phyloP scores from a whole-genome alignment of 1,139 yeast genomes.

The Diutina mesorugosa region DNA sequence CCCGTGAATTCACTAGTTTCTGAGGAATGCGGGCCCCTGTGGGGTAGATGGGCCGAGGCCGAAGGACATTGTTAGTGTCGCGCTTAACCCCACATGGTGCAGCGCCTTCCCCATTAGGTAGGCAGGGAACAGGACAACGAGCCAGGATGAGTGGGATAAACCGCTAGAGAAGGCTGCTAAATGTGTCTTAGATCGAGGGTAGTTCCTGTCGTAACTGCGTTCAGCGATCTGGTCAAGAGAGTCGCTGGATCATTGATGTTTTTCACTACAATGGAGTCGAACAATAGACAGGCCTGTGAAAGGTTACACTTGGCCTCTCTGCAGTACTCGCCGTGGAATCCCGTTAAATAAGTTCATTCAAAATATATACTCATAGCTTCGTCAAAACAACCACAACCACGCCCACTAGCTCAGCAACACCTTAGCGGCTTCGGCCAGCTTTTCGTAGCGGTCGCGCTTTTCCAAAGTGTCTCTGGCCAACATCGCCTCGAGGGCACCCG shows the following conservation, averaged over 20 bases:
- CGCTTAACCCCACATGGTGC: not conserved
- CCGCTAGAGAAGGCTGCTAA: no score
- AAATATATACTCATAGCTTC: not conserved
- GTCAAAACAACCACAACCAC: no score
- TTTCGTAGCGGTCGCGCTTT: constrained; percentile 28
- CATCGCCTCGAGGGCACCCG: constrained; percentile 23
- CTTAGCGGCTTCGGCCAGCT: constrained; percentile 15
- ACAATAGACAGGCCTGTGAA: no score
- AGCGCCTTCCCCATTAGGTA: not conserved
- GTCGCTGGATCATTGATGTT: no score
- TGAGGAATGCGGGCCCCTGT: not conserved
- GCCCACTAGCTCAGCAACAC: constrained; percentile 13
- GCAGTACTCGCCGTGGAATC: no score
- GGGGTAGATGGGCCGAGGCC: not conserved
- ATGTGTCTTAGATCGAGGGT: no score
- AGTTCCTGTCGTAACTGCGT: no score
- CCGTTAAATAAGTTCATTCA: not conserved
- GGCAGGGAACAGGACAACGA: not conserved
- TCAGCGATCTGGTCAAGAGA: no score
- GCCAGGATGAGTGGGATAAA: no score
- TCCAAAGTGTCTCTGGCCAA: constrained; percentile 26
- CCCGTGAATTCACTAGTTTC: no score
- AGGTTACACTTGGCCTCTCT: no score
- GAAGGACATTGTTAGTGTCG: not conserved
- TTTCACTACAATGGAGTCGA: no score